phyloP scores from a whole-genome alignment of 345 rosid genomes.

The Punica granatum region DNA sequence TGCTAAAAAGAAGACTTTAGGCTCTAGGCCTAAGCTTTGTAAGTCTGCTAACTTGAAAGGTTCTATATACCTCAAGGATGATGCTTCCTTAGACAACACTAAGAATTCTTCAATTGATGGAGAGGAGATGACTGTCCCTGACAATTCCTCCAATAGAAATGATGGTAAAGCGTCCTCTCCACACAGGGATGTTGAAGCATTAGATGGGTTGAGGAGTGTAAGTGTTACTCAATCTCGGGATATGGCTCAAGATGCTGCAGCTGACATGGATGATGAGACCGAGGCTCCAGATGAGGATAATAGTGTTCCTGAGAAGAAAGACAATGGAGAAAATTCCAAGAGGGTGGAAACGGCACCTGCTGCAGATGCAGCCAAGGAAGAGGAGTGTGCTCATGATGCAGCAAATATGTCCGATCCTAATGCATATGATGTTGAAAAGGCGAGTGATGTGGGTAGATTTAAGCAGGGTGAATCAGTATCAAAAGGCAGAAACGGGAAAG shows the following conservation, averaged over 20 bases:
- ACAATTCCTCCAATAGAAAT: constrained; percentile 13
- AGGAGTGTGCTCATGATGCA: constrained; percentile 1
- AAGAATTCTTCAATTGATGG: constrained; percentile 15
- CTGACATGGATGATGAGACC: constrained; percentile 38
- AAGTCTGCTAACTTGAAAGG: constrained; percentile 41
- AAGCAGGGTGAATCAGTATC: neutral
- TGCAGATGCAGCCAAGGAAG: constrained; percentile 12
- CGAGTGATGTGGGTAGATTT: neutral
- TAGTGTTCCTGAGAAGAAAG: constrained; percentile 14
- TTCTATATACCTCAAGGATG: constrained; percentile 41
- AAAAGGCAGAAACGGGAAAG: neutral
- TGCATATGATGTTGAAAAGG: constrained; percentile 1
- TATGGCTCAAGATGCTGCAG: constrained; percentile 10
- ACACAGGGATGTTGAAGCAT: constrained; percentile 19
- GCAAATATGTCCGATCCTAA: neutral
- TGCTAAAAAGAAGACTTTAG: constrained; percentile 54
- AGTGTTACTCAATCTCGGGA: constrained; percentile 14
- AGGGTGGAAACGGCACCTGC: constrained; percentile 13
- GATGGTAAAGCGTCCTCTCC: constrained; percentile 22
- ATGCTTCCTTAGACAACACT: constrained; percentile 23
- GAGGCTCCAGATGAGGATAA: constrained; percentile 44
- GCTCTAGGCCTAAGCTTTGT: constrained; percentile 41
- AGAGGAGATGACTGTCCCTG: constrained; percentile 18
- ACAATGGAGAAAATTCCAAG: constrained; percentile 19
- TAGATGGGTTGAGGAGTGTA: constrained; percentile 17